These are phyloP conservation scores for Tagetes erecta DNA, from an alignment of 129 eudicot genomes.

Conservation along the genomic window DNA sequence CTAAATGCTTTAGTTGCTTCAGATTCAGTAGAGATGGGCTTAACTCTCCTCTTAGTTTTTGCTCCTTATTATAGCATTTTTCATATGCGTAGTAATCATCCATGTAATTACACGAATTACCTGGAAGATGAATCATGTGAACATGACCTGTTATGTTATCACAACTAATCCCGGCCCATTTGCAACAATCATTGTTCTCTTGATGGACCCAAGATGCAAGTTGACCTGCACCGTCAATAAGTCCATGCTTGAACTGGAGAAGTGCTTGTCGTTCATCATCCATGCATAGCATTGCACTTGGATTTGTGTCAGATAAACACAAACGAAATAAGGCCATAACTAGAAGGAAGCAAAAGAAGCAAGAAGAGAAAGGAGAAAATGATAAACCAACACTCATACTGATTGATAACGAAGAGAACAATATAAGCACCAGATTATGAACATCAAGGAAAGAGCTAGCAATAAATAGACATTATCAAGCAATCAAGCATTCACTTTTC, in stretches of 20 bases:
- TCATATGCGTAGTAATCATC: background rate
- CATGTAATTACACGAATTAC: background rate
- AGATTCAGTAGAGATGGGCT: slow-evolving; percentile 8
- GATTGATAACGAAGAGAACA: background rate
- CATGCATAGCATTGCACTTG: slow-evolving; percentile 18
- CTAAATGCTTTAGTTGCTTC: slow-evolving; percentile 16
- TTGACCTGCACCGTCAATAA: slow-evolving; percentile 15
- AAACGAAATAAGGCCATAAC: slow-evolving; percentile 13
- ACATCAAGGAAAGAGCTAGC: background rate
- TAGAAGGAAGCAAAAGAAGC: slow-evolving; percentile 20
- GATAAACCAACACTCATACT: slow-evolving; percentile 8
- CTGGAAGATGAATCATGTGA: slow-evolving; percentile 23
- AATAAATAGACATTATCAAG: background rate
- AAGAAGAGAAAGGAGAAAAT: background rate
- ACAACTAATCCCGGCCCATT: slow-evolving; percentile 24
- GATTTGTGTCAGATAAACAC: slow-evolving; percentile 14
- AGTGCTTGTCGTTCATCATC: slow-evolving; percentile 29
- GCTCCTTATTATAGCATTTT: background rate
- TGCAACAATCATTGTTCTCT: slow-evolving; percentile 7
- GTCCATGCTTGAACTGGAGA: slow-evolving; percentile 27
- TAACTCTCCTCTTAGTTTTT: slow-evolving; percentile 7
- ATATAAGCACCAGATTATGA: background rate
- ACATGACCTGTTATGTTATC: slow-evolving; percentile 29
- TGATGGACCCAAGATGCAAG: slow-evolving; percentile 28
- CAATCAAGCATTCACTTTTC: background rate